Evolutionary conservation across 768 basidiomycete genomes (phyloP).

Genomic region (Boletus speciosus): DNA sequence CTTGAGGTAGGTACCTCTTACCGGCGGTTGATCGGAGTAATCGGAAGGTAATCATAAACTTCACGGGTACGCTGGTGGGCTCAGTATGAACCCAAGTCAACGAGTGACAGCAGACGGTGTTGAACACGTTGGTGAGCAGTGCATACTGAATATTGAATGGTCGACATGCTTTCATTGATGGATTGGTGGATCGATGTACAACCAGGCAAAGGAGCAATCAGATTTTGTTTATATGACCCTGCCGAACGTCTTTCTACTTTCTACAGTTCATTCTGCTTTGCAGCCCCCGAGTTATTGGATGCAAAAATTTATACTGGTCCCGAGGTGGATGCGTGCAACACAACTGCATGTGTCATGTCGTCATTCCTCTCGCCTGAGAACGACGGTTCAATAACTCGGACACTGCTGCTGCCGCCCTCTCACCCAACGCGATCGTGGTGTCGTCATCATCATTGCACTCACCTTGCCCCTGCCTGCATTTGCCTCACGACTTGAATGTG

Average conservation of each 20-base stretch:
- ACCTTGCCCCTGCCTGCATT: too few species aligned
- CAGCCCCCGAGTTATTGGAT: slow-evolving; percentile 94
- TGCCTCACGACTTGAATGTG: too few species aligned
- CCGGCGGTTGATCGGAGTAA: too few species aligned
- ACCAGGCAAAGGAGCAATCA: not conserved
- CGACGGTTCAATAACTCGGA: too few species aligned
- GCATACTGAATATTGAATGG: not conserved
- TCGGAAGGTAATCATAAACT: too few species aligned
- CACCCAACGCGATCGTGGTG: too few species aligned
- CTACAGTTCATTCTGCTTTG: slow-evolving; percentile 97
- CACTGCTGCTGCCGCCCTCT: too few species aligned
- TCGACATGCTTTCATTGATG: too few species aligned
- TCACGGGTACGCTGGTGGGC: too few species aligned
- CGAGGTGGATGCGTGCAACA: slow-evolving; percentile 69
- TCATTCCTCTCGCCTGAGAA: too few species aligned
- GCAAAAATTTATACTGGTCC: slow-evolving; percentile 96
- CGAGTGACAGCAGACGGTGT: not conserved
- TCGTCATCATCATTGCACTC: too few species aligned
- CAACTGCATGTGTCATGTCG: too few species aligned
- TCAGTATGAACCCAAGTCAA: not conserved
- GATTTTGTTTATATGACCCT: slow-evolving; percentile 71
- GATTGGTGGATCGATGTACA: not conserved
- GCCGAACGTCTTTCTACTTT: slow-evolving; percentile 82
- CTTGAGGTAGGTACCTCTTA: slow-evolving; percentile 23
- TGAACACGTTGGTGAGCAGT: not conserved